These are phyloP conservation scores for Ochetophila trinervis DNA, from an alignment of 306 rosid species.

Conservation along the genomic window DNA sequence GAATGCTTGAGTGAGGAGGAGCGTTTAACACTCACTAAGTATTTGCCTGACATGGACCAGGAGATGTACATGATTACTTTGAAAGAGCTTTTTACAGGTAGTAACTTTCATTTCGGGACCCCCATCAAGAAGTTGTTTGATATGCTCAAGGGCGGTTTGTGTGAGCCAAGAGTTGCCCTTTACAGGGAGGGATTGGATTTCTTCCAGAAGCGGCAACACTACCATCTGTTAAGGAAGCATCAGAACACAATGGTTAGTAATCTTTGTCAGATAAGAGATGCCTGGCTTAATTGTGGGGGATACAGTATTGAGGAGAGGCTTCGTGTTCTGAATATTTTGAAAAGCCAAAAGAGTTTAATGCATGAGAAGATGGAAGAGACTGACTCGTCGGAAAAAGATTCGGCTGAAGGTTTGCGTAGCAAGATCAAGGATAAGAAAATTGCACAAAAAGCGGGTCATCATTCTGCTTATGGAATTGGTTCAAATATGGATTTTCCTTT, in stretches of 20 bases:
- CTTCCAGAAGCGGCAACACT: slow-evolving; percentile 78
- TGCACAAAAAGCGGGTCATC: slow-evolving; percentile 40
- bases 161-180: slow-evolving; percentile 97
- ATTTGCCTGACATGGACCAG: slow-evolving; percentile 90
- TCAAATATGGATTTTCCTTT: slow-evolving; percentile 46
- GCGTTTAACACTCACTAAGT: slow-evolving; percentile 74
- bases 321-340: slow-evolving; percentile 78
- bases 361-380: slow-evolving; percentile 69
- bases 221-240: slow-evolving; percentile 84
- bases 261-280: slow-evolving; percentile 91
- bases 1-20: slow-evolving; percentile 86
- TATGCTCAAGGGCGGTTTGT: slow-evolving; percentile 91
- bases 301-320: slow-evolving; percentile 93
- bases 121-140: slow-evolving; percentile 73
- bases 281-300: slow-evolving; percentile 87
- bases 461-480: slow-evolving; percentile 47
- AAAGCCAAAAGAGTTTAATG: slow-evolving; percentile 86
- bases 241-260: slow-evolving; percentile 84
- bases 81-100: slow-evolving; percentile 72
- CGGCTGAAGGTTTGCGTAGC: slow-evolving; percentile 56
- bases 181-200: slow-evolving; percentile 81
- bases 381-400: slow-evolving; percentile 71
- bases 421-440: slow-evolving; percentile 57
- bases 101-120: slow-evolving; percentile 86
- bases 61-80: slow-evolving; percentile 65